Evolutionary conservation across 1,284 basidiomycete species (phyloP), one percentile per base, ranked within the genome.

Genomic region (Ceratobasidium sp.): DNA sequence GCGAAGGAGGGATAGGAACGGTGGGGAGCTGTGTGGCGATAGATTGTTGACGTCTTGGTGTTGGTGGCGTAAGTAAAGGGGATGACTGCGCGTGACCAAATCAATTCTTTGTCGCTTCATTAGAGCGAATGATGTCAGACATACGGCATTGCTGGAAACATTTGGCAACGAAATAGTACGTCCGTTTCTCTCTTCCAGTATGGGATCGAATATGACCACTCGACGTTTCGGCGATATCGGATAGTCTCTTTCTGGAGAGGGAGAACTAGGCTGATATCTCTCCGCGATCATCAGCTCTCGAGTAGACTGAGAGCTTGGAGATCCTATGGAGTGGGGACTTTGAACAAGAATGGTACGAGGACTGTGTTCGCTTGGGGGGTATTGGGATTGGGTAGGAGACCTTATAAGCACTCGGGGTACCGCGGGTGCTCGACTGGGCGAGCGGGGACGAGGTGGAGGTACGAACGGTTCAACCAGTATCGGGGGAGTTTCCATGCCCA

Each of bases 391-490:
- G 3, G 64, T 52, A 10, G 46, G 52, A 30, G 60, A 34, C 26
- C 28, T 12, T 8, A 55, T 34, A 18, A 69, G 18, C 21, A 41
- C 34, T 16, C 52, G 50, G 4, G 64, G 64, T 3, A 50, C 64
- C 2, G 50, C 43, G 5, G 64, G 64, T 5, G 18, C 14, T 30
- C 32, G 30, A n/a, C 52, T 21, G 4, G 45, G 60, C n/a, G n/a
- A n/a, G n/a, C n/a, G n/a, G 1, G 57, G 18, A 3, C 43, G 64
- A 43, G 64, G 52, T 8, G 64, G 64, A 4, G 64, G 64, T 23
- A 69, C 23, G 30, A 69, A 69, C 12, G 64, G 52, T 28, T 69
- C 64, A 39, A 69, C 50, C 21, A 69, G 36, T 8, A 69, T 69
- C 36, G 50, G 18, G 23, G 32, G 32, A 36, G 2, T 55, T 28